Evolutionary conservation across 1,139 yeast species (phyloP), one percentile per base, ranked within the genome.

Genomic region (Kluyveromyces sp.): DNA sequence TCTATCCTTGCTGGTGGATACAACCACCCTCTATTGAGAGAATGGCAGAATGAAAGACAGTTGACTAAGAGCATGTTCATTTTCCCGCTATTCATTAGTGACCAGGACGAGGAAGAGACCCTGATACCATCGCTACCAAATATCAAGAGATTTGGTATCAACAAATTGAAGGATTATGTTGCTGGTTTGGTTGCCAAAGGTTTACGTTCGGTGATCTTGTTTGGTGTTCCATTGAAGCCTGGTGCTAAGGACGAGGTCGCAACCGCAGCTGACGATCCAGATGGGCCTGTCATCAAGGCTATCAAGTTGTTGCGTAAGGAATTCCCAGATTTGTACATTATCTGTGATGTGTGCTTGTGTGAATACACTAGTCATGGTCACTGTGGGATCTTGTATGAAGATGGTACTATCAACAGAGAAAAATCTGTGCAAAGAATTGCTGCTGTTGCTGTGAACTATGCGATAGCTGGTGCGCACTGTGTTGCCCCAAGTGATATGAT

Each of bases 401-500:
- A 90, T 64, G 97, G 97, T 4, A 63, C 86, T 5, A 77, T 92
- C 58, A 82, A 84, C 61, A 77, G 96, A 50, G 87, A 81, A 49
- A 67, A 69, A 48, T 79, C 94, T 29, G 95, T 87, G 25, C 75
- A 80, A 55, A 75, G 99, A 63, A 75, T 92, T 45, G 97, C 95
- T 2, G 92, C 95, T 10, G 97, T 92, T 28, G 97, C 97, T 0
- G 95, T 86, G 27, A 90, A 87, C 65, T 92, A 92, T 62, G 98
- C 97, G 41, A 78, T 75, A 57, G 97, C 98, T 0, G 98, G 97
- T 45, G 97, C 96, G 2, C 77, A 92, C 64, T 84, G 89, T 47
- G 96, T 92, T 36, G 97, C 98, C 1, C 99, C 99, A 21, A 84
- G 95, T 10, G 98, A 92, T 65, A 92, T 94, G 98, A 83, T 90